Percentiles rank a stretch among this genome's conserved stretches.
Conservation (phyloP, 805 yeast genomes). For the Yamadazyma paraphyllophila region DNA sequence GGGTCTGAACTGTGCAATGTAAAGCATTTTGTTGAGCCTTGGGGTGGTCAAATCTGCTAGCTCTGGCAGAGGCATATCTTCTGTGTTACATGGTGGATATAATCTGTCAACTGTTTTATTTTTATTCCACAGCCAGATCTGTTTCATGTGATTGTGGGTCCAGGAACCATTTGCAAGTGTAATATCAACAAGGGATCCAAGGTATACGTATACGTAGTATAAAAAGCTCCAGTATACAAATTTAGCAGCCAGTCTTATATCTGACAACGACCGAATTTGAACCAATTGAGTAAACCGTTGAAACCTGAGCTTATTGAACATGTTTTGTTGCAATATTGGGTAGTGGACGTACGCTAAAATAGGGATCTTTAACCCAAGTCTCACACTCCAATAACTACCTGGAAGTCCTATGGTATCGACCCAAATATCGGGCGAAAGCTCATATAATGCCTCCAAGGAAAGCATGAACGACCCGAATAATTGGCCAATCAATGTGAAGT, state of each 20-base stretch:
- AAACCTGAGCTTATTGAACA: conserved; percentile 62
- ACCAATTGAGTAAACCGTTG: conserved; percentile 17
- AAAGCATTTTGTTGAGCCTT: conserved; percentile 46
- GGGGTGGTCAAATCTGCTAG: conserved; percentile 6
- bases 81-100: conserved; percentile 90
- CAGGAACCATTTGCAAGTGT: conserved; percentile 84
- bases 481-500: conserved; percentile 82
- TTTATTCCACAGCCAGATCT: conserved; percentile 56
- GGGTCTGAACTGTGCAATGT: conserved; percentile 90
- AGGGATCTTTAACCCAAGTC: conserved; percentile 62
- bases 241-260: conserved; percentile 37
- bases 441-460: conserved; percentile 65
- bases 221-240: conserved; percentile 71
- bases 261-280: conserved; percentile 18
- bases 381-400: conserved; percentile 70
- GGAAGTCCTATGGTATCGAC: conserved; percentile 95
- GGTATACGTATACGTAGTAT: conserved; percentile 58
- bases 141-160: conserved; percentile 75
- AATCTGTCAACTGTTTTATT: conserved; percentile 44
- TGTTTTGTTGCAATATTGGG: conserved; percentile 86
- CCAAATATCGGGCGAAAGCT: conserved; percentile 82
- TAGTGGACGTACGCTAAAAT: conserved; percentile 89
- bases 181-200: conserved; percentile 65
- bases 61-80: conserved; percentile 19
- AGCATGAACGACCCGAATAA: conserved; percentile 74